phyloP scores from a whole-genome alignment of 73 alveolate genomes.

The Stentor roeselii region DNA sequence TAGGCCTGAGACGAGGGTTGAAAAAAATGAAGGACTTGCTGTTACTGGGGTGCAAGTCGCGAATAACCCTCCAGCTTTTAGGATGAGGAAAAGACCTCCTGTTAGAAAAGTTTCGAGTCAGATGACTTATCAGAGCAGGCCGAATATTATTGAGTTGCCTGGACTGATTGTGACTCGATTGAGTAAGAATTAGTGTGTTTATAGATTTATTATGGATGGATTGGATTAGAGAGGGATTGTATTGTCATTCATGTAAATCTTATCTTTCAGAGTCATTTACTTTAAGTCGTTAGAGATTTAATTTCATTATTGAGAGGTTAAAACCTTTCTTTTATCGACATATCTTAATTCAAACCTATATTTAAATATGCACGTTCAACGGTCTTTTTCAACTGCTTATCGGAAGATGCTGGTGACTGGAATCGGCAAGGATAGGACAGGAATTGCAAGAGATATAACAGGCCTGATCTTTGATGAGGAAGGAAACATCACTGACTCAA shows the following conservation, averaged over 20 bases:
- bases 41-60: neutral
- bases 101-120: neutral
- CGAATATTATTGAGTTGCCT: neutral
- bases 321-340: too few species aligned
- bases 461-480: conserved; percentile 16
- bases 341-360: too few species aligned
- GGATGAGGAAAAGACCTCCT: neutral
- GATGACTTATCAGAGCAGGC: neutral
- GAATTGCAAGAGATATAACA: conserved; percentile 13
- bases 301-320: too few species aligned
- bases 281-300: neutral
- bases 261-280: neutral
- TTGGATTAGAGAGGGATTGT: neutral
- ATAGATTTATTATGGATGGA: too few species aligned
- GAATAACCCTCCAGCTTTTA: neutral
- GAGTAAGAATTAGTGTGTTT: neutral
- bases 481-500: conserved; percentile 27
- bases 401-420: conserved; percentile 17
- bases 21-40: neutral
- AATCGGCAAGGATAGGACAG: conserved; percentile 15
- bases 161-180: neutral
- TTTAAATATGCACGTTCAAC: neutral
- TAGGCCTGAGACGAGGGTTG: neutral
- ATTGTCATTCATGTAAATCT: too few species aligned
- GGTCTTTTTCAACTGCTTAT: neutral